Evolutionary conservation across 805 yeast genomes (phyloP).

Genomic region (Danielia reshetovae): DNA sequence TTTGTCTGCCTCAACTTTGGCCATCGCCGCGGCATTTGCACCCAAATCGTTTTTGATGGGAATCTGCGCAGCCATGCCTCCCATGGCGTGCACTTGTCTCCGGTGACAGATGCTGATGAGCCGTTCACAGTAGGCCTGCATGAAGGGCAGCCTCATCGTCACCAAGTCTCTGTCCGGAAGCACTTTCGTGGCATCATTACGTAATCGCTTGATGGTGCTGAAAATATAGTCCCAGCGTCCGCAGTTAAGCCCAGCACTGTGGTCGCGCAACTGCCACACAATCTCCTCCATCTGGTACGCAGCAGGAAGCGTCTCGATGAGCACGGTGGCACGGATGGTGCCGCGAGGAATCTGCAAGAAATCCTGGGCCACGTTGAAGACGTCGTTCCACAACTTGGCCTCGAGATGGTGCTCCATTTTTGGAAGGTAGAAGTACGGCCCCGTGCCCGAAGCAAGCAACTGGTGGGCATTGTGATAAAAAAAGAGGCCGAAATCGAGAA

Average conservation of each 20-base stretch:
- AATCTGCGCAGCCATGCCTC: conserved; percentile 25
- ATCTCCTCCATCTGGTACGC: conserved; percentile 87
- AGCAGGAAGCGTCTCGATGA: conserved; percentile 81
- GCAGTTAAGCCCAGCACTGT: conserved; percentile 78
- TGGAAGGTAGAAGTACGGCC: conserved; percentile 80
- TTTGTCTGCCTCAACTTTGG: conserved; percentile 17
- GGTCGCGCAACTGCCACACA: conserved; percentile 70
- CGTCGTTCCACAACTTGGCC: conserved; percentile 80
- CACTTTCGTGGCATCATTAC: conserved; percentile 44
- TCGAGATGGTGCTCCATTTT: conserved; percentile 85
- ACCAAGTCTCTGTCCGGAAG: conserved; percentile 20
- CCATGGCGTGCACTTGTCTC: conserved; percentile 23
- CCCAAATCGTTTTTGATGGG: conserved; percentile 19
- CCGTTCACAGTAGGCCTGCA: conserved; percentile 18
- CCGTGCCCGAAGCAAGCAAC: conserved; percentile 59
- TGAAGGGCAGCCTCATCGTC: conserved; percentile 20
- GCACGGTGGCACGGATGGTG: conserved; percentile 74
- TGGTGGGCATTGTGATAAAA: conserved; percentile 72
- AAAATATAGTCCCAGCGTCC: conserved; percentile 90
- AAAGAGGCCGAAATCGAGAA: conserved; percentile 75
- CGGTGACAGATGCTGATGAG: conserved; percentile 19
- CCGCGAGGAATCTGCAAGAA: conserved; percentile 66
- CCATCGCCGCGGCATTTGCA: conserved; percentile 16
- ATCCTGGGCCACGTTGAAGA: conserved; percentile 74
- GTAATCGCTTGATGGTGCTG: conserved; percentile 70